These are phyloP conservation scores for Nemophila menziesii DNA, from an alignment of 257 asterid genomes.

Conservation along the genomic window DNA sequence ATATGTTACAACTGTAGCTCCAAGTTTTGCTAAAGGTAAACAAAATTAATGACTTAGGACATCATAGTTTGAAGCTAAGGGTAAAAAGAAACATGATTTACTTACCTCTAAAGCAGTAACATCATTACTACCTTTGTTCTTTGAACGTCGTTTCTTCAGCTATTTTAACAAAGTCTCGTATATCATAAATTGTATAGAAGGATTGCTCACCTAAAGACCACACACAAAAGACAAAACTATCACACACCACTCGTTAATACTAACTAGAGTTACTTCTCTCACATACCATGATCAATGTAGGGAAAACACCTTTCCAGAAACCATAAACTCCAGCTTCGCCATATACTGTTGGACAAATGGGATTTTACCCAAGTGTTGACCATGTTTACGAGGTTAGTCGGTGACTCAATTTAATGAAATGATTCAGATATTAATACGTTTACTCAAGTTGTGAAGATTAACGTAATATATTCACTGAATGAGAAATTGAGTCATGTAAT, in stretches of 20 bases:
- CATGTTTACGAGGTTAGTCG: too few species aligned
- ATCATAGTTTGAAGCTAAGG: too few species aligned
- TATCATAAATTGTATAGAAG: slow-evolving; percentile 91
- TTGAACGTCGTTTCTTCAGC: slow-evolving; percentile 50
- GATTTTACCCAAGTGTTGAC: too few species aligned
- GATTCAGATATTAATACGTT: too few species aligned
- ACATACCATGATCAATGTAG: slow-evolving; percentile 92
- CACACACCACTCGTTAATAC: slow-evolving; percentile 24
- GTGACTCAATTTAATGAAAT: too few species aligned
- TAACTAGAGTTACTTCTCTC: slow-evolving; percentile 18
- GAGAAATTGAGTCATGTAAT: too few species aligned
- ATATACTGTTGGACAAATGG: too few species aligned
- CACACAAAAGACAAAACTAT: slow-evolving; percentile 16
- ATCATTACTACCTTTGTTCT: slow-evolving; percentile 30
- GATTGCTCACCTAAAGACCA: slow-evolving; percentile 79
- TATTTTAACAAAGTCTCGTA: slow-evolving; percentile 86
- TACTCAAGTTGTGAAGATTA: too few species aligned
- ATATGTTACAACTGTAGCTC: slow-evolving; percentile 92
- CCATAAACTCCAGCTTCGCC: slow-evolving; percentile 80
- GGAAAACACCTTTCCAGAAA: slow-evolving; percentile 95
- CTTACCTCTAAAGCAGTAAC: slow-evolving; percentile 80
- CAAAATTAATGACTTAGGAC: slow-evolving; percentile 49
- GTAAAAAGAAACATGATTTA: background rate
- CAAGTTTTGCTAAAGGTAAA: slow-evolving; percentile 95
- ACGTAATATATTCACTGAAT: too few species aligned